phyloP scores from a whole-genome alignment of 169 alveolate species.

The Cyclospora cayetanensis region DNA sequence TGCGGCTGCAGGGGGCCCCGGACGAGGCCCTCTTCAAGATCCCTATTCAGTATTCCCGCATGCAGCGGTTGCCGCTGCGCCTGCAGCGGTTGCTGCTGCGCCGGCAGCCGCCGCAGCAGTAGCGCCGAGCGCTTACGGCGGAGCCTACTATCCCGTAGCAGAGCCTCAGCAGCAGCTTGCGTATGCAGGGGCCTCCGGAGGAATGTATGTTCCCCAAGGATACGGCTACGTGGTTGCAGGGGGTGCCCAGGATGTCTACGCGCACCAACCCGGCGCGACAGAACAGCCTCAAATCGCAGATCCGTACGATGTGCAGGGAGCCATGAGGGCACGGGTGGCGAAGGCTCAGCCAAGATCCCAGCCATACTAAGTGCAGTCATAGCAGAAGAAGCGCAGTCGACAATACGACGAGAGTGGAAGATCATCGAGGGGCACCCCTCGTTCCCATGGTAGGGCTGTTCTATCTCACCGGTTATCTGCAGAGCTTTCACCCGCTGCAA shows the following conservation, averaged over 20 bases:
- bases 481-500: neutral
- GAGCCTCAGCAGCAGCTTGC: neutral
- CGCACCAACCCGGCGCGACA: neutral
- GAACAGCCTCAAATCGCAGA: neutral
- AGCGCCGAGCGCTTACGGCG: neutral
- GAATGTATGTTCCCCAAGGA: neutral
- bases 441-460: too few species aligned
- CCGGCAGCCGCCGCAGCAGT: neutral
- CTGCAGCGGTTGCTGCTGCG: neutral
- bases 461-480: too few species aligned
- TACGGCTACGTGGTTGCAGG: neutral
- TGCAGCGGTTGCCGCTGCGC: neutral
- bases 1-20: neutral
- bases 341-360: neutral
- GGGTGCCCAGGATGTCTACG: neutral
- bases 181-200: neutral
- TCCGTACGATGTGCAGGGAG: neutral
- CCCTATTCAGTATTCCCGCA: neutral
- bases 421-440: too few species aligned
- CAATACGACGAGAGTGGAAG: neutral
- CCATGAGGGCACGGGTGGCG: neutral
- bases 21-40: neutral
- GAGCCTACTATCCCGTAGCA: neutral
- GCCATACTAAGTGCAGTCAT: neutral
- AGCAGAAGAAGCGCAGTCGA: neutral